phyloP scores from a whole-genome alignment of 257 asterid species.

The Capsicum pubescens region DNA sequence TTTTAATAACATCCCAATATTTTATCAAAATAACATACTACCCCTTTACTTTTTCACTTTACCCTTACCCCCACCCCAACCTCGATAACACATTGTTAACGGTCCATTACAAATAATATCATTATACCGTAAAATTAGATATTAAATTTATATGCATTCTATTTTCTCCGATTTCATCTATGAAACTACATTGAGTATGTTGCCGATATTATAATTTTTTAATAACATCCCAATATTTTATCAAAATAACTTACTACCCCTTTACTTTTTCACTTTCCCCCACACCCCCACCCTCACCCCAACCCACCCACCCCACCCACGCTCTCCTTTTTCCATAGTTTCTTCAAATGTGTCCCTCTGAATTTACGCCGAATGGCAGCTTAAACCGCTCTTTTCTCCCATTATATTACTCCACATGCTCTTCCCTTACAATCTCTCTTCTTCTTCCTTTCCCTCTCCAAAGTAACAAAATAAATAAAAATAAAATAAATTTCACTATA shows the following conservation, averaged over 20 bases:
- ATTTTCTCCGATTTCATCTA: too few relatives aligned
- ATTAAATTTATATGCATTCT: too few relatives aligned
- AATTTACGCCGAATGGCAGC: slow-evolving; percentile 88
- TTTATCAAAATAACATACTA: background rate
- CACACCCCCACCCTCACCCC: background rate
- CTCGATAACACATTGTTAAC: too few relatives aligned
- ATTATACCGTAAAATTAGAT: too few relatives aligned
- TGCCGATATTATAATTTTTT: background rate
- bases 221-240: background rate
- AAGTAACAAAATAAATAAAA: background rate
- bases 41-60: too few relatives aligned
- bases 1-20: background rate
- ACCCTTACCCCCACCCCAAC: too few relatives aligned
- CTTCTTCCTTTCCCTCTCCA: slow-evolving; percentile 31
- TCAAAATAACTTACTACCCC: background rate
- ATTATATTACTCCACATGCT: slow-evolving; percentile 82
- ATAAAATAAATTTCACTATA: background rate
- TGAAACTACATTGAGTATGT: too few relatives aligned
- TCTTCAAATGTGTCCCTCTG: slow-evolving; percentile 51
- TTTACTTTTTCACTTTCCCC: background rate
- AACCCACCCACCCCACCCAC: too few relatives aligned
- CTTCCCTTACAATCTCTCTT: slow-evolving; percentile 25
- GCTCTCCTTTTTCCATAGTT: slow-evolving; percentile 2
- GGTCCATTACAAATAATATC: too few relatives aligned
- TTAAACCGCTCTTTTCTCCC: slow-evolving; percentile 77